Conservation (phyloP, 2,329 filamentous ascomycete genomes). For the Fusarium dimerum region DNA sequence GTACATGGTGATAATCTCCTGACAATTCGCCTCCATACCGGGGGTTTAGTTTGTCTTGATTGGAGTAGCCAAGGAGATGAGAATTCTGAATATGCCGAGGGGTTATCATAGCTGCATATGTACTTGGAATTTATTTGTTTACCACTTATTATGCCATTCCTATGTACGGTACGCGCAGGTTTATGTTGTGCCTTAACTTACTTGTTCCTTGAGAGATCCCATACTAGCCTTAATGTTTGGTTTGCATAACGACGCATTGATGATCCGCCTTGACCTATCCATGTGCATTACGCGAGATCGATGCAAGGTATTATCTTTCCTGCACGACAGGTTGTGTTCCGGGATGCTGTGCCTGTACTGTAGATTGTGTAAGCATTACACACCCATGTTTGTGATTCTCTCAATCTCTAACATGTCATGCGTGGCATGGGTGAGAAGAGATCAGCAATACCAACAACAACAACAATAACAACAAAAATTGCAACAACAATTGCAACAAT, state of each 20-base stretch:
- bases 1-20: neutral
- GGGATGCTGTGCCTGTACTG: constrained; percentile 8
- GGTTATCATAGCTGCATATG: neutral
- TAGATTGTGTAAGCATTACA: neutral
- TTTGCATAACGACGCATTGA: constrained; percentile 30
- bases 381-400: neutral
- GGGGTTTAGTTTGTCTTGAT: neutral
- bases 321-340: constrained; percentile 19
- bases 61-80: too few relatives aligned
- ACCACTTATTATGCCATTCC: neutral
- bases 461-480: too few relatives aligned
- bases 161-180: neutral
- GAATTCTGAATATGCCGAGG: too few relatives aligned
- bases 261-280: constrained; percentile 21
- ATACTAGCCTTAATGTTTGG: constrained; percentile 12
- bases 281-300: constrained; percentile 28
- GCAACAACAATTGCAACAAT: too few relatives aligned
- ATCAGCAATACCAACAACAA: too few relatives aligned
- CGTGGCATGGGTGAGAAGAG: too few relatives aligned
- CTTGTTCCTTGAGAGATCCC: neutral
- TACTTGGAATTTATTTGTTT: neutral
- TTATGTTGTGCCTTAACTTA: neutral
- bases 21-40: constrained; percentile 15
- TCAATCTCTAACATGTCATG: neutral
- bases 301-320: constrained; percentile 25